These are phyloP conservation scores for Rhizopogon roseolus DNA, from an alignment of 768 basidiomycete genomes.

Conservation along the genomic window DNA sequence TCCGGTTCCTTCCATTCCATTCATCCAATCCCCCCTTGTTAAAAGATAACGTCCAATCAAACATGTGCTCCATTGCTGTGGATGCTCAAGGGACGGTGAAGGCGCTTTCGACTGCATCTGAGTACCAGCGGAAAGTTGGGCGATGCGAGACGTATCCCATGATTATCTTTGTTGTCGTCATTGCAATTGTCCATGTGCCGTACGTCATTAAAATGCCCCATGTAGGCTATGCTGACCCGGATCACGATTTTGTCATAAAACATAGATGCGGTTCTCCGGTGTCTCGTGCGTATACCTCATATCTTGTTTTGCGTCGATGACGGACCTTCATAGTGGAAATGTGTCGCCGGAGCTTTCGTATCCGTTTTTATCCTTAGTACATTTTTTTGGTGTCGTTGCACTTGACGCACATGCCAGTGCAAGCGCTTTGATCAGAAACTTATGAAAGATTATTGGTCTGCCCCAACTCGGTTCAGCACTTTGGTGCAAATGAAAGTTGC, in stretches of 20 bases:
- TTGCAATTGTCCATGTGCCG: slow-evolving; percentile 85
- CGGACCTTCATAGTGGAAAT: no score
- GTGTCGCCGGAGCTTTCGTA: no score
- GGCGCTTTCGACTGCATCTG: slow-evolving; percentile 83
- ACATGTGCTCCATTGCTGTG: slow-evolving; percentile 62
- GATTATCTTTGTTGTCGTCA: slow-evolving; percentile 80
- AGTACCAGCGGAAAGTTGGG: slow-evolving; percentile 92
- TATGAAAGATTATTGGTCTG: background rate
- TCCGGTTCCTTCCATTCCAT: background rate
- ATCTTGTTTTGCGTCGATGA: no score
- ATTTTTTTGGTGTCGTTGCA: no score
- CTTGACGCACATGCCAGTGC: no score
- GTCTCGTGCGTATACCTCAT: no score
- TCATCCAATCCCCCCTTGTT: background rate
- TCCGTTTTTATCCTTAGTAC: no score
- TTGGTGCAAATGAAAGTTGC: background rate
- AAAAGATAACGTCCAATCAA: background rate
- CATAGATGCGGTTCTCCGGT: no score
- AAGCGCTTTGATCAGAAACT: no score
- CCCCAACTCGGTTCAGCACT: background rate
- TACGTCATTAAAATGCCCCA: no score
- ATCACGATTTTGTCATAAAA: no score
- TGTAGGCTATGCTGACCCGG: no score
- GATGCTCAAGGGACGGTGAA: slow-evolving; percentile 79
- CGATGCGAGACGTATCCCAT: slow-evolving; percentile 84